Base-by-base conservation (phyloP, 1,284 basidiomycete genomes). In the Fomitiporia mediterranea region DNA sequence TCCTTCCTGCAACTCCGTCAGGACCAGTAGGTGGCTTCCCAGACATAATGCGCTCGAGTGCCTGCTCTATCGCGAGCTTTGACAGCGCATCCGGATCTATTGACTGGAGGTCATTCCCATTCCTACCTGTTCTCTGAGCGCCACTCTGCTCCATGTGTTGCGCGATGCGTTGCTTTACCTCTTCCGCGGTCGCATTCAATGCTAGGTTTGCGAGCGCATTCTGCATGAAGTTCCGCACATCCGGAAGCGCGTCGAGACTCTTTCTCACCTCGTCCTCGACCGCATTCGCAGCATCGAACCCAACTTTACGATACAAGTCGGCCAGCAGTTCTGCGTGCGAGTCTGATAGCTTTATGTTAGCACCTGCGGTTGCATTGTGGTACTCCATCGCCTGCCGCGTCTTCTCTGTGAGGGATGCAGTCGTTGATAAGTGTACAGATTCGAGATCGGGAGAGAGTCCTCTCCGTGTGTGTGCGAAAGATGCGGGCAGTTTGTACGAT, bases 101-200 rank as follows among this genome's bases (percentile, higher is more conserved):
- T 25, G 76, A 75, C 6, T 69, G 65, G 57, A 66, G 65, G 23
- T 64, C 61, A n/a, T 70, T 68, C 47, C 64, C 60, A 19, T 46
- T 42, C 70, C 66, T 59, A 68, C 70, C 6, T 19, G 47, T 35
- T 37, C n/a, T 28, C 17, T 30, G 21, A 4, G 71, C 66, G 25
- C 80, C 79, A 21, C 80, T 74, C 62, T 80, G 80, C 8, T 82
- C 76, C 67, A 85, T 81, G 67, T 83, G 82, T 64, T 86, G 84
- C 32, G 84, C 84, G 64, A 85, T 75, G 69, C 79, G 76, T 48
- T 64, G 50, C 56, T 62, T 65, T 25, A 35, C 39, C 37, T 60
- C 58, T 8, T 60, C 51, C 25, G 49, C 27, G 17, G 49, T 40
- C 19, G 48, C 4, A 2, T 32, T 49, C 4, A 55, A 28, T 23